phyloP scores from a whole-genome alignment of 1,284 basidiomycete genomes.

The Ustilago loliicola region DNA sequence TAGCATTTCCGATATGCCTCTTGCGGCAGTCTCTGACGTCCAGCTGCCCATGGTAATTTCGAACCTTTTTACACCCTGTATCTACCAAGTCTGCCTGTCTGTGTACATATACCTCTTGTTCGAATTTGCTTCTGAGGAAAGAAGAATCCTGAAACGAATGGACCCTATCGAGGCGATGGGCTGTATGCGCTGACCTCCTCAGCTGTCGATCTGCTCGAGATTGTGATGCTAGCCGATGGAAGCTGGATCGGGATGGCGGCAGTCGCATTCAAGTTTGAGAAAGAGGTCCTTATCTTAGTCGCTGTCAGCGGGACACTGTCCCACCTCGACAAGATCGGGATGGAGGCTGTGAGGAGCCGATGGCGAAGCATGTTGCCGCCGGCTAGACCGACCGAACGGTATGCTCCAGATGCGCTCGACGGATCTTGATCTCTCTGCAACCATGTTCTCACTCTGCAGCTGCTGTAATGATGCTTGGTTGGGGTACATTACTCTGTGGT shows the following conservation, averaged over 20 bases:
- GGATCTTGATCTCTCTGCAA: background rate
- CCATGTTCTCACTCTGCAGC: background rate
- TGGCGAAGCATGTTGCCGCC: background rate
- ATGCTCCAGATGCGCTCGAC: background rate
- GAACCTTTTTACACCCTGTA: conserved; percentile 50
- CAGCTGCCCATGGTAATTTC: conserved; percentile 52
- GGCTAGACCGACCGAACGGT: background rate
- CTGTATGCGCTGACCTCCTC: background rate
- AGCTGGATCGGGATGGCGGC: background rate
- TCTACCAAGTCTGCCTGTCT: background rate
- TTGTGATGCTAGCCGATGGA: background rate
- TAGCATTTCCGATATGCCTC: conserved; percentile 57
- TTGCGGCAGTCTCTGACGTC: conserved; percentile 51
- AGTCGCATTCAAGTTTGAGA: background rate
- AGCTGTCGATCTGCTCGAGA: background rate
- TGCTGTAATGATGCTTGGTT: background rate
- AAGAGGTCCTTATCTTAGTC: background rate
- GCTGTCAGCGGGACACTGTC: background rate
- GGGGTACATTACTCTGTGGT: background rate
- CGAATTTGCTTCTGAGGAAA: background rate
- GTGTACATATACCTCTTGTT: background rate
- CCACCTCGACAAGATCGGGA: background rate
- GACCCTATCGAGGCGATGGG: background rate
- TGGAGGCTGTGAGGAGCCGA: background rate
- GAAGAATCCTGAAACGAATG: background rate